A percentile compares a stretch with the other conserved stretches of the same genome.
Conservation (phyloP, 2,329 filamentous ascomycete species). For the Amylocarpus encephaloides region DNA sequence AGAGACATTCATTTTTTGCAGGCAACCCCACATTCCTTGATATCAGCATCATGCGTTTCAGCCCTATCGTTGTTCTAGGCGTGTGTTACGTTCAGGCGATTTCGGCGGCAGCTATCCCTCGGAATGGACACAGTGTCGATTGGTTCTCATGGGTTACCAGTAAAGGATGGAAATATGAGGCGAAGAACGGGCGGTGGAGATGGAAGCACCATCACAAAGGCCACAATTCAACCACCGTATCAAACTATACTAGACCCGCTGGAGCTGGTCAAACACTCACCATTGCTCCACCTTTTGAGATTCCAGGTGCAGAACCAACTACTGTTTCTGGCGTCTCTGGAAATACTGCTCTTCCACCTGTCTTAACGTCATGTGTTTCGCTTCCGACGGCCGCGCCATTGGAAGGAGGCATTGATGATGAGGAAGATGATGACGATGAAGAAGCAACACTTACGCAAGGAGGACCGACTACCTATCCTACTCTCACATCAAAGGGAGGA, state of each 20-base stretch:
- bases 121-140: background rate
- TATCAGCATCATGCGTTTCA: conserved; percentile 4
- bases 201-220: background rate
- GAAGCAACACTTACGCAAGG: background rate
- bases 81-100: background rate
- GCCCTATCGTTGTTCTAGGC: background rate
- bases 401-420: background rate
- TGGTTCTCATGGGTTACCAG: background rate
- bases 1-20: background rate
- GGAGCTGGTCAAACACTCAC: background rate
- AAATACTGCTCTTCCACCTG: background rate
- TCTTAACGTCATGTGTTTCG: background rate
- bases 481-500: background rate
- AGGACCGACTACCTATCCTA: background rate
- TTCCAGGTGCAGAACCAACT: background rate
- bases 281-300: background rate
- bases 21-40: background rate
- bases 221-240: background rate
- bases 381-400: background rate
- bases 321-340: background rate
- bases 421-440: background rate
- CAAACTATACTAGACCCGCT: conserved; percentile 1
- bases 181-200: background rate
- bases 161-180: background rate
- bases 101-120: conserved; percentile 3